Evolutionary conservation across 2,329 filamentous ascomycete species (phyloP).

Genomic region (Stemphylium vesicarium): DNA sequence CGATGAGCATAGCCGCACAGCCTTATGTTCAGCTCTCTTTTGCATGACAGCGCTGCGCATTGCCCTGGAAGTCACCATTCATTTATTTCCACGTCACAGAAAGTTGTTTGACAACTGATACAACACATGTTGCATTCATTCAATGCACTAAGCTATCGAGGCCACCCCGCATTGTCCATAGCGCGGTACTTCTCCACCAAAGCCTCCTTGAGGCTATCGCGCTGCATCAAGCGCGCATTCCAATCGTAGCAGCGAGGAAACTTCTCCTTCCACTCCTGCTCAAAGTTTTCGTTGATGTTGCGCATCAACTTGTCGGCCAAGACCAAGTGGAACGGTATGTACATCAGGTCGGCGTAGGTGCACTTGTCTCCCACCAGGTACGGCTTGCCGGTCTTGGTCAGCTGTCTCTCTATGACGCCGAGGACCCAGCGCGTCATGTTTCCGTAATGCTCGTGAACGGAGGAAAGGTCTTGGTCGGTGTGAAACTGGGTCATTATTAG

Average conservation of each 20-base stretch:
- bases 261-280: neutral
- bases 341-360: slow-evolving; percentile 1
- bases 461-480: neutral
- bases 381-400: neutral
- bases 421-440: neutral
- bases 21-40: neutral
- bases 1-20: neutral
- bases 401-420: neutral
- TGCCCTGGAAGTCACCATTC: neutral
- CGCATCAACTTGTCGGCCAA: slow-evolving; percentile 2
- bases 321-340: slow-evolving; percentile 1
- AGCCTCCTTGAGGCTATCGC: neutral
- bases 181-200: neutral
- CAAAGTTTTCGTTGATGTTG: slow-evolving; percentile 1
- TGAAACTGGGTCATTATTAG: neutral
- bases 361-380: slow-evolving; percentile 1
- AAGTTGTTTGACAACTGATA: neutral
- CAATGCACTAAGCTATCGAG: neutral
- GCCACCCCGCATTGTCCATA: neutral
- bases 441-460: neutral
- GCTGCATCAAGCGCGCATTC: neutral
- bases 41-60: neutral
- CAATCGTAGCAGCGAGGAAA: slow-evolving; percentile 1
- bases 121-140: neutral
- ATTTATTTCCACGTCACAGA: neutral